These are phyloP conservation scores for Aquilaria yunnanensis DNA, from an alignment of 345 rosid species.

Conservation along the genomic window DNA sequence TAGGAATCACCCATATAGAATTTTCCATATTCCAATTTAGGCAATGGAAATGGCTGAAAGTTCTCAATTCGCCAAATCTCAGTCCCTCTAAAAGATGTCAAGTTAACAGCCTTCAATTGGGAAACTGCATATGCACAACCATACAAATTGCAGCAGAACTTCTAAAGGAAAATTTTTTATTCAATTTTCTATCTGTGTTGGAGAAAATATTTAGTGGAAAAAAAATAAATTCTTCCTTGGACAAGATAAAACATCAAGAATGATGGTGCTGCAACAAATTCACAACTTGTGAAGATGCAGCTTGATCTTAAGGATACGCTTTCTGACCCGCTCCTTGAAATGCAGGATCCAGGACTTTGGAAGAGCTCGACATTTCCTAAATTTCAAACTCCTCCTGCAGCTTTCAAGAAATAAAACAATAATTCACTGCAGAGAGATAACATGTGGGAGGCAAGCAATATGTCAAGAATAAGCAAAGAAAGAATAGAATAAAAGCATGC, in stretches of 20 bases:
- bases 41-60: constrained; percentile 81
- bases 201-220: no score
- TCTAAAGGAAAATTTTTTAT: no score
- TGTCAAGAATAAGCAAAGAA: not conserved
- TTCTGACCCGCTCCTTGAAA: constrained; percentile 96
- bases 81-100: constrained; percentile 75
- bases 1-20: constrained; percentile 95
- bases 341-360: constrained; percentile 86
- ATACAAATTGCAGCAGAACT: not conserved
- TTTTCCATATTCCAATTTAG: constrained; percentile 88
- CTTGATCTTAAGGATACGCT: constrained; percentile 57
- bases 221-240: no score
- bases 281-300: no score
- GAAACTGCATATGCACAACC: constrained; percentile 20
- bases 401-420: constrained; percentile 11
- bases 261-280: no score
- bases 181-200: no score
- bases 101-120: constrained; percentile 31
- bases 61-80: constrained; percentile 99
- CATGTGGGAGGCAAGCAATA: not conserved
- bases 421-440: constrained; percentile 14
- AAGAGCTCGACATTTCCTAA: constrained; percentile 62
- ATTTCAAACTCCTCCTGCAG: constrained; percentile 6
- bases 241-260: no score
- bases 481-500: not conserved